phyloP scores from a whole-genome alignment of 2,329 filamentous ascomycete species.

The Diatrype stigma region DNA sequence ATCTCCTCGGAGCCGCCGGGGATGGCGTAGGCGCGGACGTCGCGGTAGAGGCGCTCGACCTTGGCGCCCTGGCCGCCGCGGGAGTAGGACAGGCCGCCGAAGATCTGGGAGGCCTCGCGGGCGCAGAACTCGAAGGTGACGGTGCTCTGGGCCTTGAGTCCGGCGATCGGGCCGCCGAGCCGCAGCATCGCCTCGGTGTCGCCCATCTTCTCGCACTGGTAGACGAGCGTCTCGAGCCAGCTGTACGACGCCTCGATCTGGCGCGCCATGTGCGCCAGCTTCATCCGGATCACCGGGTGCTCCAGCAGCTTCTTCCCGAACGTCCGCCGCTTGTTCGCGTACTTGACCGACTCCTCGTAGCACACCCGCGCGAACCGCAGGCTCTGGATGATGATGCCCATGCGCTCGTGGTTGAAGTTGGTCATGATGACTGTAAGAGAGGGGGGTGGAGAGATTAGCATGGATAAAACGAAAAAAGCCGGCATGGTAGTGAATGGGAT shows the following conservation, averaged over 20 bases:
- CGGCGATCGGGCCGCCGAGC: slow-evolving; percentile 88
- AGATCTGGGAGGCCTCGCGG: slow-evolving; percentile 94
- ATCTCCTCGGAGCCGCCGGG: slow-evolving; percentile 97
- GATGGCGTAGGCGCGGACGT: slow-evolving; percentile 94
- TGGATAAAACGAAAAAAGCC: too few species aligned
- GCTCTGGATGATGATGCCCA: slow-evolving; percentile 97
- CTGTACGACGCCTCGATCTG: slow-evolving; percentile 97
- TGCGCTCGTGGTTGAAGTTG: slow-evolving; percentile 99
- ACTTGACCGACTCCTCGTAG: slow-evolving; percentile 95
- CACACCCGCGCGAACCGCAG: slow-evolving; percentile 93
- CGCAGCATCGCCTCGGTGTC: slow-evolving; percentile 95
- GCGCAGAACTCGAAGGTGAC: slow-evolving; percentile 97
- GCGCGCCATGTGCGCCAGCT: slow-evolving; percentile 96
- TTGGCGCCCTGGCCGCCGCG: slow-evolving; percentile 93
- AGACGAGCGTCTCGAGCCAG: slow-evolving; percentile 95
- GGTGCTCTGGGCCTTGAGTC: slow-evolving; percentile 90
- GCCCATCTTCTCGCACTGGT: slow-evolving; percentile 87
- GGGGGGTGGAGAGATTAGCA: too few species aligned
- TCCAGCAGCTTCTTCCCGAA: slow-evolving; percentile 97
- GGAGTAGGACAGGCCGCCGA: slow-evolving; percentile 88
- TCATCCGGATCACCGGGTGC: slow-evolving; percentile 94
- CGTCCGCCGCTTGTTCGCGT: slow-evolving; percentile 93
- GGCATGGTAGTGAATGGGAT: too few species aligned
- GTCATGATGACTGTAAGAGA: slow-evolving; percentile 98
- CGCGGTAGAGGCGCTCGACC: slow-evolving; percentile 89